A percentile compares a stretch with the other conserved stretches of the same genome.
phyloP scores from a whole-genome alignment of 768 basidiomycete species.

The Sarcomyxa edulis region DNA sequence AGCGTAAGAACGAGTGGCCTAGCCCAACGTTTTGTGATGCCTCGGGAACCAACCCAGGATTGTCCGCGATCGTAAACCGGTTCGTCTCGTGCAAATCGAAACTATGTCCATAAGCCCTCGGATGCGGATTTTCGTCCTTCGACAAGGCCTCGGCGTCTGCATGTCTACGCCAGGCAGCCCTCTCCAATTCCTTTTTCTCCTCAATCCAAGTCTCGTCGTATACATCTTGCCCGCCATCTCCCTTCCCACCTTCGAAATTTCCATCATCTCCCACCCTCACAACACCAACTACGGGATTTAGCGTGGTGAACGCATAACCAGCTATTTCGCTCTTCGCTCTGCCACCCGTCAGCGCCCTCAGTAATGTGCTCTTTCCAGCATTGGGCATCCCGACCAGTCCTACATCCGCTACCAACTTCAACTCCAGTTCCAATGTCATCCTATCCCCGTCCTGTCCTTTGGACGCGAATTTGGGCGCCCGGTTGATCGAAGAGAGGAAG shows the following conservation, averaged over 20 bases:
- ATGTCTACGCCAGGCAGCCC: conserved; percentile 50
- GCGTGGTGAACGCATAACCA: conserved; percentile 89
- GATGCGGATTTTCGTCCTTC: conserved; percentile 37
- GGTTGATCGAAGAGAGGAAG: conserved; percentile 61
- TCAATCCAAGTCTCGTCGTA: conserved; percentile 69
- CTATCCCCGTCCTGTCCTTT: conserved; percentile 72
- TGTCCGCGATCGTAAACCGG: conserved; percentile 95
- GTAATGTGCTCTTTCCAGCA: conserved; percentile 86
- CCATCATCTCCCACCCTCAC: conserved; percentile 82
- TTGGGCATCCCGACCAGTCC: conserved; percentile 96
- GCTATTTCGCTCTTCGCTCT: conserved; percentile 83
- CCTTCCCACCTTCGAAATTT: conserved; percentile 65
- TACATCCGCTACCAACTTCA: conserved; percentile 93
- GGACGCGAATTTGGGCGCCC: conserved; percentile 85
- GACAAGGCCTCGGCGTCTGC: conserved; percentile 43
- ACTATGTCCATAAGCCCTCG: no score
- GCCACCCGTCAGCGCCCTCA: conserved; percentile 85
- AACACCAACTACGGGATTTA: conserved; percentile 91
- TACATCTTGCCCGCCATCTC: conserved; percentile 39
- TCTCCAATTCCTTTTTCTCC: conserved; percentile 35
- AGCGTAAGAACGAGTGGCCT: conserved; percentile 89
- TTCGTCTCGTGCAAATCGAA: conserved; percentile 68
- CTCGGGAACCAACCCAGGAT: conserved; percentile 84
- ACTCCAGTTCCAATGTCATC: conserved; percentile 80
- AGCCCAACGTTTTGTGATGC: conserved; percentile 89